A percentile compares a stretch with the other conserved stretches of the same genome.
Evolutionary conservation across 177 flowering plant species (phyloP).

Genomic region (Vitis hybrid): DNA sequence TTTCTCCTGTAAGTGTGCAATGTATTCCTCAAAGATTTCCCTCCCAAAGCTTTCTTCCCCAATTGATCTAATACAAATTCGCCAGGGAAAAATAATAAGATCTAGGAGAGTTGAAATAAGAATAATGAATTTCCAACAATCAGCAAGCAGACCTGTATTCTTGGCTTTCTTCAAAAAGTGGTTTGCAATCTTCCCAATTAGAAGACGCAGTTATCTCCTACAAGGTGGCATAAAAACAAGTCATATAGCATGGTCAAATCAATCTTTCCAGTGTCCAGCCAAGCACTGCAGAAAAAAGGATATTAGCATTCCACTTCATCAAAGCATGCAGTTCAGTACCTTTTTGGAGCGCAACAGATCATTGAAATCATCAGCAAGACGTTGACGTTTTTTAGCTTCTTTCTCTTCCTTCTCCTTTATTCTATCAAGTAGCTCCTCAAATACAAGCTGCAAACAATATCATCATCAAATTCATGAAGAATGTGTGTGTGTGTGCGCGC

Average conservation of each 20-base stretch:
- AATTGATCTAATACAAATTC: constrained; percentile 45
- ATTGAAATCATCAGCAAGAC: constrained; percentile 79
- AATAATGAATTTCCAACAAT: neutral
- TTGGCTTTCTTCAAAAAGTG: constrained; percentile 76
- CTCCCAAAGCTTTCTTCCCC: constrained; percentile 59
- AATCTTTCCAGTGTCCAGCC: no score
- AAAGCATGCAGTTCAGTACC: constrained; percentile 39
- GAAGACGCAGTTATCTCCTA: constrained; percentile 83
- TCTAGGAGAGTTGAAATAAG: neutral
- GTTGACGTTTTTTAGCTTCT: constrained; percentile 91
- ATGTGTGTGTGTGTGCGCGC: no score
- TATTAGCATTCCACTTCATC: neutral
- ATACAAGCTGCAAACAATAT: constrained; percentile 61
- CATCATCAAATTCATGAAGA: neutral
- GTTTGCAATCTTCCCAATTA: constrained; percentile 75
- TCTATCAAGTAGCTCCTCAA: constrained; percentile 79
- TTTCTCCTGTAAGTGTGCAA: constrained; percentile 70
- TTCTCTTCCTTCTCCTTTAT: constrained; percentile 95
- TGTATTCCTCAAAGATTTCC: constrained; percentile 80
- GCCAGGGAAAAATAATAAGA: neutral
- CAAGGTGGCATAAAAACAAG: constrained; percentile 10
- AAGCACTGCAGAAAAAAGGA: neutral
- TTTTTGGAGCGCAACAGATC: constrained; percentile 62
- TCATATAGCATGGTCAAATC: neutral
- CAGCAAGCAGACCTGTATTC: constrained; percentile 60